Evolutionary conservation across 2,329 filamentous ascomycete genomes (phyloP).

Genomic region (Penicillium sp.): DNA sequence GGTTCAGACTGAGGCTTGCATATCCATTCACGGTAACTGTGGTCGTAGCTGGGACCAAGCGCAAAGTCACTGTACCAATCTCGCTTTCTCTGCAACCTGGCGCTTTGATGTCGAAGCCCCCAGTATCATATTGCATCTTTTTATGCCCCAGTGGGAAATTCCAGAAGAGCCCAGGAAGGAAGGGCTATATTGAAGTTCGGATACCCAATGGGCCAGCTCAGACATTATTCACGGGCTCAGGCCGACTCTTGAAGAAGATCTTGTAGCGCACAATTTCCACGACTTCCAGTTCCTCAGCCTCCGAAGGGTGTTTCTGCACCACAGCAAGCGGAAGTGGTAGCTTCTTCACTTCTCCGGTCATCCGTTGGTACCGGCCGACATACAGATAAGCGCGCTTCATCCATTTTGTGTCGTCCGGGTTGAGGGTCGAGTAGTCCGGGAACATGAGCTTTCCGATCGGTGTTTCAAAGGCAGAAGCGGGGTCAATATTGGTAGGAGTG

Average conservation of each 20-base stretch:
- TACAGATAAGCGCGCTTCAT: slow-evolving; percentile 90
- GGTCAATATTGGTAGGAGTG: slow-evolving; percentile 8
- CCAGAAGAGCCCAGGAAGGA: not conserved
- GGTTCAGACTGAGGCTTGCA: not conserved
- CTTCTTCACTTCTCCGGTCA: slow-evolving; percentile 89
- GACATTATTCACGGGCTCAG: slow-evolving; percentile 72
- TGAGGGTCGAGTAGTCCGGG: slow-evolving; percentile 67
- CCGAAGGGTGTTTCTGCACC: slow-evolving; percentile 59
- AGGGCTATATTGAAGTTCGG: not conserved
- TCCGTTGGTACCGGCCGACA: slow-evolving; percentile 82
- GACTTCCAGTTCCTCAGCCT: slow-evolving; percentile 64
- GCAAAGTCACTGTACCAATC: not conserved
- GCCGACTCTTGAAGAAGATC: slow-evolving; percentile 77
- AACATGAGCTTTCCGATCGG: slow-evolving; percentile 75
- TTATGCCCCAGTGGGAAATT: not conserved
- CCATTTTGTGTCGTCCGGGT: slow-evolving; percentile 65
- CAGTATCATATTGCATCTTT: not conserved
- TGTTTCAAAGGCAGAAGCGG: slow-evolving; percentile 41
- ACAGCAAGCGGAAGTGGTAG: slow-evolving; percentile 76
- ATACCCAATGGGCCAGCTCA: slow-evolving; percentile 18
- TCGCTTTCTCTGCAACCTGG: not conserved
- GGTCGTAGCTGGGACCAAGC: not conserved
- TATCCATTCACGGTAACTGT: not conserved
- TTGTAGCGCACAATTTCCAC: slow-evolving; percentile 87
- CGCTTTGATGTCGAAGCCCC: not conserved